These are phyloP conservation scores for Cynanchum wilfordii DNA, from an alignment of 257 asterid genomes.

Conservation along the genomic window DNA sequence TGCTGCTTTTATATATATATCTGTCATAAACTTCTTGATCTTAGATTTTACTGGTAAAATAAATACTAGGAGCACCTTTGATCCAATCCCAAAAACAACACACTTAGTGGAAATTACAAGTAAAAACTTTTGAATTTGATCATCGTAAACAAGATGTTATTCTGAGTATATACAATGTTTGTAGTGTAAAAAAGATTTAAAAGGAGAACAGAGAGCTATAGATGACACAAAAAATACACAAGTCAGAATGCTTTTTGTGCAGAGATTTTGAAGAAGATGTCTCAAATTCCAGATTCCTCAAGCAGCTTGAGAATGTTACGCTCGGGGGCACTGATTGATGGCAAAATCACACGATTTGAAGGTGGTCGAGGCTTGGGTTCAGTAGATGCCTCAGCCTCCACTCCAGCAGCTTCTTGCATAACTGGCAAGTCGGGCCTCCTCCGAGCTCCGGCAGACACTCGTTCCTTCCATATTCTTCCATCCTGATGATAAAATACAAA, in stretches of 20 bases:
- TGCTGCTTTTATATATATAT: too few species aligned
- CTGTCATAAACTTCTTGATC: background rate
- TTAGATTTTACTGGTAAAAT: background rate
- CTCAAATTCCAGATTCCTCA: slow-evolving; percentile 41
- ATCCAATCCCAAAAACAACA: background rate
- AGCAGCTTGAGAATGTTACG: slow-evolving; percentile 37
- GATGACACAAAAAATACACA: background rate
- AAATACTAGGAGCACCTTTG: too few species aligned
- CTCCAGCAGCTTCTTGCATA: slow-evolving; percentile 40
- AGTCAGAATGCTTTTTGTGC: slow-evolving; percentile 9
- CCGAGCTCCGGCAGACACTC: slow-evolving; percentile 53
- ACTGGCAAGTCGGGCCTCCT: slow-evolving; percentile 47
- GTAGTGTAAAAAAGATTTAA: background rate
- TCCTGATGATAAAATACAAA: slow-evolving; percentile 37
- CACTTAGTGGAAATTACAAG: background rate
- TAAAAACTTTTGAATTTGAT: background rate
- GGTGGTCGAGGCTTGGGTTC: slow-evolving; percentile 39
- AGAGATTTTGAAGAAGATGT: background rate
- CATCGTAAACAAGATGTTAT: background rate
- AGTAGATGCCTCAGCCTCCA: slow-evolving; percentile 28
- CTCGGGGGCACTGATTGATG: slow-evolving; percentile 46
- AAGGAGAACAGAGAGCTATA: background rate
- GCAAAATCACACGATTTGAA: slow-evolving; percentile 44
- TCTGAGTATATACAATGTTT: slow-evolving; percentile 4
- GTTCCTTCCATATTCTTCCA: slow-evolving; percentile 96